Evolutionary conservation across 129 eudicot species (phyloP).

Genomic region (sunflower (Helianthus annuus)): HanXRQr2.0-SUNRISE NC_035438.2:81598593-81599092

Average conservation of each 20-base stretch:
- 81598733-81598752: slow-evolving; percentile 73
- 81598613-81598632: slow-evolving; percentile 54
- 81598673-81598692: not conserved
- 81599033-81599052: too few relatives aligned
- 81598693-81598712: slow-evolving; percentile 39
- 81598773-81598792: too few relatives aligned
- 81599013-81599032: too few relatives aligned
- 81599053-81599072: too few relatives aligned
- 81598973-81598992: too few relatives aligned
- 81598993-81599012: too few relatives aligned
- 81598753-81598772: slow-evolving; percentile 29
- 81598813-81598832: not conserved
- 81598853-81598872: not conserved
- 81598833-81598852: not conserved
- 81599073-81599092: too few relatives aligned
- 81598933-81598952: too few relatives aligned
- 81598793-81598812: not conserved
- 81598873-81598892: not conserved
- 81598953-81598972: too few relatives aligned
- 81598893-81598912: too few relatives aligned
- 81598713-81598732: slow-evolving; percentile 81
- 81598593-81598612: slow-evolving; percentile 86
- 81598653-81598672: not conserved
- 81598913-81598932: too few relatives aligned
- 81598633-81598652: not conserved